Evolutionary conservation across 2,329 filamentous ascomycete species (phyloP).

Genomic region (Lecanosticta acicola): DNA sequence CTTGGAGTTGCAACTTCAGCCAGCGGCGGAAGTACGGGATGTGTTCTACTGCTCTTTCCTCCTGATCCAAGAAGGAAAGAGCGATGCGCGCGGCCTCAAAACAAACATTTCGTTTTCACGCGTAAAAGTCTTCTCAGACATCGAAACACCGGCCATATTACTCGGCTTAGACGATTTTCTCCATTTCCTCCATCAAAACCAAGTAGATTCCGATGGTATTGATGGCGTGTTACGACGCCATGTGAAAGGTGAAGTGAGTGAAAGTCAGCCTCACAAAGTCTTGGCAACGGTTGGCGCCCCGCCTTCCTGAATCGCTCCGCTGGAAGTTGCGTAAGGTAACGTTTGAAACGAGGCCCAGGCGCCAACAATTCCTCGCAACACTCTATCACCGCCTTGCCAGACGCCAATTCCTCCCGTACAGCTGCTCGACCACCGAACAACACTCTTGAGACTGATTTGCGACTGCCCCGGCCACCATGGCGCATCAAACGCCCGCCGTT

Average conservation of each 20-base stretch:
- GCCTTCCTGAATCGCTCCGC: neutral
- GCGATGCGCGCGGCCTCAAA: neutral
- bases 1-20: neutral
- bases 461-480: constrained; percentile 56
- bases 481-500: constrained; percentile 98
- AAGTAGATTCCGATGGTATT: too few relatives aligned
- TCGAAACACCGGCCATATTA: too few relatives aligned
- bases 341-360: constrained; percentile 1
- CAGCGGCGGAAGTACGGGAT: neutral
- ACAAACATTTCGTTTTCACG: too few relatives aligned
- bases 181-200: too few relatives aligned
- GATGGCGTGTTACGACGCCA: neutral
- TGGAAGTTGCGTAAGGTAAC: neutral
- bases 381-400: neutral
- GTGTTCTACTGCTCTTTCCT: neutral
- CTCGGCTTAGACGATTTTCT: too few relatives aligned
- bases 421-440: neutral
- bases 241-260: neutral
- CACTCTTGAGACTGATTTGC: neutral
- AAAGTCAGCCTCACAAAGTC: neutral
- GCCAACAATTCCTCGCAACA: neutral
- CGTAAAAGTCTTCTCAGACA: too few relatives aligned
- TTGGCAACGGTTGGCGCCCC: neutral
- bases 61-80: neutral
- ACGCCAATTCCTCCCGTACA: neutral